Conservation (phyloP, 768 basidiomycete species). For the Xanthoconium purpureum region DNA sequence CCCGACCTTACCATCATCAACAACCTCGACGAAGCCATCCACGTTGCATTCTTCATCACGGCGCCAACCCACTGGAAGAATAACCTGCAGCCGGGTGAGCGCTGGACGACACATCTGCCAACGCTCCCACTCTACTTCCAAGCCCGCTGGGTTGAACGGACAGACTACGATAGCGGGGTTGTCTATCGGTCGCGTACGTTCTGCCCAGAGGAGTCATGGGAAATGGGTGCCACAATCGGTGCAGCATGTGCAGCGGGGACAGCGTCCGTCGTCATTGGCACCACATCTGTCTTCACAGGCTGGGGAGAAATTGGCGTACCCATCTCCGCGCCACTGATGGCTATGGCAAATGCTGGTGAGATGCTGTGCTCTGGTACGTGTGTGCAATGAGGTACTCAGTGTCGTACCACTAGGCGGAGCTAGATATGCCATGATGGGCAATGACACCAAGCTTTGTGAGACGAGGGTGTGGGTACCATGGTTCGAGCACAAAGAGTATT, state of each 20-base stretch:
- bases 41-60: conserved; percentile 19
- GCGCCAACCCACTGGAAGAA: conserved; percentile 15
- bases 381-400: not conserved
- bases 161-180: conserved; percentile 8
- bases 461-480: conserved; percentile 22
- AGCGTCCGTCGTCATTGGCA: conserved; percentile 17
- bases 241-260: conserved; percentile 17
- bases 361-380: not conserved
- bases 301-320: not conserved
- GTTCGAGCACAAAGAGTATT: conserved; percentile 20
- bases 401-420: conserved; percentile 1
- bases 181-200: conserved; percentile 12
- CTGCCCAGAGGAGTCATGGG: conserved; percentile 16
- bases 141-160: conserved; percentile 11
- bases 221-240: conserved; percentile 17
- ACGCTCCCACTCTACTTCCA: conserved; percentile 13
- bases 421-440: conserved; percentile 5
- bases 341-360: conserved; percentile 12
- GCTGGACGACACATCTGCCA: conserved; percentile 14
- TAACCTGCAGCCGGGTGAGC: conserved; percentile 14
- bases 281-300: not conserved
- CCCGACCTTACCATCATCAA: conserved; percentile 21
- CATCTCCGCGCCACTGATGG: conserved; percentile 11
- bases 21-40: conserved; percentile 17
- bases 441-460: conserved; percentile 10